A percentile compares a stretch with the other conserved stretches of the same genome.
These are phyloP conservation scores for Candida dajiaensis DNA, from an alignment of 805 yeast species.

Conservation along the genomic window DNA sequence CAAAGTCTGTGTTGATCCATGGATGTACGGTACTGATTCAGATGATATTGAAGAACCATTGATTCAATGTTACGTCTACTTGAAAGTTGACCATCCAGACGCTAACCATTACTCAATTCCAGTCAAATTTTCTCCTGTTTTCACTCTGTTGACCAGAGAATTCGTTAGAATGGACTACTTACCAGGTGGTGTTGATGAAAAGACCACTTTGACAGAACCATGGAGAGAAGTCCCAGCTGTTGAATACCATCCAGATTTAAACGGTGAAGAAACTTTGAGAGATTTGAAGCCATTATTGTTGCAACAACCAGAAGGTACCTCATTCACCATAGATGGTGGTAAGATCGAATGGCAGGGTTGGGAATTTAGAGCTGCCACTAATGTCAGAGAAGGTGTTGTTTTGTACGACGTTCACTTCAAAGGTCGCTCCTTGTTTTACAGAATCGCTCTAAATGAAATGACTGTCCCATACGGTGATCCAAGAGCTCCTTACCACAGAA, in stretches of 20 bases:
- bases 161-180: constrained; percentile 68
- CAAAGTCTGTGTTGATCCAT: constrained; percentile 61
- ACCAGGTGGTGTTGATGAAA: constrained; percentile 66
- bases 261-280: constrained; percentile 43
- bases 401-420: constrained; percentile 67
- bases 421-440: constrained; percentile 70
- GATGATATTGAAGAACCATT: constrained; percentile 43
- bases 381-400: constrained; percentile 76
- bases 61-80: constrained; percentile 71
- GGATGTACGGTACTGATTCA: constrained; percentile 84
- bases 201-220: constrained; percentile 45
- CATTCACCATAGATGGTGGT: constrained; percentile 53
- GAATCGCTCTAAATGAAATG: constrained; percentile 75
- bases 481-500: constrained; percentile 76
- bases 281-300: constrained; percentile 65
- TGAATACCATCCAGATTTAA: constrained; percentile 71
- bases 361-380: constrained; percentile 68
- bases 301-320: constrained; percentile 75
- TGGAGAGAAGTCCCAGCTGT: constrained; percentile 56
- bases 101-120: constrained; percentile 75
- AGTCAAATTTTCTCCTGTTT: constrained; percentile 67
- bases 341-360: constrained; percentile 78
- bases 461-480: constrained; percentile 88
- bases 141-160: constrained; percentile 52
- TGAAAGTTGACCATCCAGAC: constrained; percentile 61